Base-by-base conservation (phyloP, 768 basidiomycete genomes). In the Tephrocybe sp. region DNA sequence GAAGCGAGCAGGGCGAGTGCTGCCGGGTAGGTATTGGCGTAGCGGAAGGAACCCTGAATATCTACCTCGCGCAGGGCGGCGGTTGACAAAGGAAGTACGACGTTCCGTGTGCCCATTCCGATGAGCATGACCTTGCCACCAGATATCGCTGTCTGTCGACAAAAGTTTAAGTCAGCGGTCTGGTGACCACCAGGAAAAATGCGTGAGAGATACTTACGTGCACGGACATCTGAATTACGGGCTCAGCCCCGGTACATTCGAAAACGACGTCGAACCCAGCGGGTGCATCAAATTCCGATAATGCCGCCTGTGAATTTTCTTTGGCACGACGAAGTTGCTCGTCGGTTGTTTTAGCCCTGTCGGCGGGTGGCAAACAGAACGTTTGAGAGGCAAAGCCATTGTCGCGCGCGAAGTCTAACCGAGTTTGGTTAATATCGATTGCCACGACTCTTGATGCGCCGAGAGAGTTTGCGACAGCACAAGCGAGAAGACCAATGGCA, bases 171-270 rank as follows among this genome's bases (percentile, higher is more conserved):
- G 37, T 38, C 18, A 45, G 44, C 8, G 29, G 18, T n/a, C 18
- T 21, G 8, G 15, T 6, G 13, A 45, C 22, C n/a, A 4, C 4
- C 22, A 23, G 8, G 9, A 21, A 15, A 39, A 24, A n/a, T 13
- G 25, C 21, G 15, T 37, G 23, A 37, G 11, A n/a, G 8, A 49
- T 23, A 77, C 91, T 76, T 71, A 94, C 91, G 70, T 89, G 82
- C 54, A 94, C 78, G 43, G 89, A 86, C 82, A 91, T 85, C 64
- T 95, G 92, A 62, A 95, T 91, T 62, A 89, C 91, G 29, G 83
- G 76, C 66, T 95, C 93, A 2, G 91, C 92, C 54, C 94, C 94
- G 11, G 93, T 94, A 69, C 94, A 98, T 67, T 98, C 94, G 61
- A 94, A 90, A 42, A 97, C 86, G 61, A 90, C 75, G 65, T 97